These are phyloP conservation scores for Thielaviopsis euricoi DNA, from an alignment of 2,329 filamentous ascomycete genomes.

Conservation along the genomic window DNA sequence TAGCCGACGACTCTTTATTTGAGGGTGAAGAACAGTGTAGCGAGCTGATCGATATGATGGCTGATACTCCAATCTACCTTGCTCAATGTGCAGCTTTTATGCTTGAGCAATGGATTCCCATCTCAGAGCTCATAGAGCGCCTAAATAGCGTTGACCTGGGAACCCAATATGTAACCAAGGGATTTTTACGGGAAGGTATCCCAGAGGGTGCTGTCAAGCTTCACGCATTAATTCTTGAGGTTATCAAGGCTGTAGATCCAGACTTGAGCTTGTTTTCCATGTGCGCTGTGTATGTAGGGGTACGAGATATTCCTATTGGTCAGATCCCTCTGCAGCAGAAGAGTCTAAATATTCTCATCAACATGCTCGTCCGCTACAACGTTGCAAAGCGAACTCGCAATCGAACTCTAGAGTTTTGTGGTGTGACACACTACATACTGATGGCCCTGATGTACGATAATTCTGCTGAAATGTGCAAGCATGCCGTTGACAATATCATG, in stretches of 20 bases:
- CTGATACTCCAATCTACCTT: neutral
- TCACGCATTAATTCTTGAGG: neutral
- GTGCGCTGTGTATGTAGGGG: no score
- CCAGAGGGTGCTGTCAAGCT: neutral
- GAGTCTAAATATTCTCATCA: neutral
- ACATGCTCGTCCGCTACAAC: neutral
- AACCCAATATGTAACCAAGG: neutral
- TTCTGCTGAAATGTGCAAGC: neutral
- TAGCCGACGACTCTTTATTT: neutral
- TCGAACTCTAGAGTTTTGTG: neutral
- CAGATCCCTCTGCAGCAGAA: neutral
- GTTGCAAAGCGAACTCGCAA: neutral
- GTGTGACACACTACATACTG: no score
- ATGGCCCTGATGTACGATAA: no score
- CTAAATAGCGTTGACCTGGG: neutral
- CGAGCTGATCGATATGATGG: neutral
- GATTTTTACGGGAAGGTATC: neutral
- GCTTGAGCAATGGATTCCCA: neutral
- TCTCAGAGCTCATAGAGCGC: neutral
- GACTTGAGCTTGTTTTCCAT: neutral
- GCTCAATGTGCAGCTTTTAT: neutral
- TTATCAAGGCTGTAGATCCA: neutral
- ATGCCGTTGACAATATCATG: neutral
- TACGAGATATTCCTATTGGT: neutral
- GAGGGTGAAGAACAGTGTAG: neutral